Base-by-base conservation (phyloP, 1,284 basidiomycete species). In the Rhodotorula sp. region DNA sequence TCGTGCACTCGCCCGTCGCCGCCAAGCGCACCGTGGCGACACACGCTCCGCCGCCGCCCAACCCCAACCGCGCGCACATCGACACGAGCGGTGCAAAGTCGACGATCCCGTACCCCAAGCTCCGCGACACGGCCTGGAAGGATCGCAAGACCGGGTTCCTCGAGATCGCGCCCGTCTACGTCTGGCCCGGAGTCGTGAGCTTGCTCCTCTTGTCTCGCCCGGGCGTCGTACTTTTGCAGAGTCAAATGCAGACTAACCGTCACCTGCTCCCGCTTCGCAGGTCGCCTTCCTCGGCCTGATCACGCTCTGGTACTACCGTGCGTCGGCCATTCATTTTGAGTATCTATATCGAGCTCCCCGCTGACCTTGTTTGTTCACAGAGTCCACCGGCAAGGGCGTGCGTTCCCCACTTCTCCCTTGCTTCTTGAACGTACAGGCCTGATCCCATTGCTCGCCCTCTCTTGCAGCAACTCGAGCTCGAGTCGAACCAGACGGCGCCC, bases 381-480 rank as follows among this genome's bases (percentile, higher is more conserved):
- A 51, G n/a, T 51, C 50, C n/a, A 51, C 50, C n/a, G 50, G 50
- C 50, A 51, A 51, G n/a, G 50, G 50, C n/a, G 50, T 51, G n/a
- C 50, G 50, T 51, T n/a, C 50, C 1, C n/a, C n/a, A 12, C 22
- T 9, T 1, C 19, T 17, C 8, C 9, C 19, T 0, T 29, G 5
- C 21, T 22, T 22, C 53, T n/a, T n/a, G n/a, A n/a, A 17, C 53
- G 19, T 8, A 8, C 8, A 0, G 8, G 21, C 19, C 17, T 15
- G 8, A 13, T 21, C 32, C 17, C 21, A 6, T 32, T 34, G 13
- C 3, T 22, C 21, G 13, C 8, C 17, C 21, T 9, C 32, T 8
- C 13, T 6, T 19, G 51, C 53, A 54, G 53, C 7, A 54, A 15
- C 32, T 54, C 19, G 53, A 54, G 53, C 53, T 54, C 53, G 32